Conservation (phyloP, 1,139 yeast species). For the Magnusiomyces suaveolens region DNA sequence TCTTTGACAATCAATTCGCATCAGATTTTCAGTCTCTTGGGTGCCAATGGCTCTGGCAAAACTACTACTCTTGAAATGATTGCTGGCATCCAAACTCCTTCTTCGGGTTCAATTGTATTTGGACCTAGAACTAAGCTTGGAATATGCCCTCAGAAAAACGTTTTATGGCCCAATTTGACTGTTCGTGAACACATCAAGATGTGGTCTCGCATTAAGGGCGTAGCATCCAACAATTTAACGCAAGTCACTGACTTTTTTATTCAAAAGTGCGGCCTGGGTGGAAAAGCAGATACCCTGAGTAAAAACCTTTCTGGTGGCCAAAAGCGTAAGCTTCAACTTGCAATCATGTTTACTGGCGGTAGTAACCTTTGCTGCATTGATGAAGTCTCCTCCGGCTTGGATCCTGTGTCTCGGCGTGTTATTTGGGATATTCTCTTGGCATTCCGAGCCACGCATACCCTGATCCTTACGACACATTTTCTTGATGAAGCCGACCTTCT, state of each 20-base stretch:
- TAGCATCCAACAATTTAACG: slow-evolving; percentile 13
- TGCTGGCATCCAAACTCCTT: slow-evolving; percentile 29
- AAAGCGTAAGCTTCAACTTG: slow-evolving; percentile 80
- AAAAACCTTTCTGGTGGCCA: slow-evolving; percentile 72
- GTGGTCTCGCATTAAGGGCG: slow-evolving; percentile 31
- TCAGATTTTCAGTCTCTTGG: slow-evolving; percentile 31
- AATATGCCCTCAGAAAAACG: slow-evolving; percentile 34
- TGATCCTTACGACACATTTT: slow-evolving; percentile 33
- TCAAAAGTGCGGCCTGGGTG: slow-evolving; percentile 27
- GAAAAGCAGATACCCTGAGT: slow-evolving; percentile 21
- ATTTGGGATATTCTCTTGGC: slow-evolving; percentile 33
- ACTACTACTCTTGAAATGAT: slow-evolving; percentile 34
- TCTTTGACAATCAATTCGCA: slow-evolving; percentile 24
- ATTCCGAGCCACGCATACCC: slow-evolving; percentile 26
- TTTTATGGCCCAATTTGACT: slow-evolving; percentile 32
- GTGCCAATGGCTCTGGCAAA: slow-evolving; percentile 36
- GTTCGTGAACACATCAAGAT: slow-evolving; percentile 30
- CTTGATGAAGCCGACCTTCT: slow-evolving; percentile 34
- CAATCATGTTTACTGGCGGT: slow-evolving; percentile 37
- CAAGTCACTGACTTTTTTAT: slow-evolving; percentile 19
- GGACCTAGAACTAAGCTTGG: slow-evolving; percentile 28
- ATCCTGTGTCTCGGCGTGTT: slow-evolving; percentile 32
- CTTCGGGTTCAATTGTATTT: slow-evolving; percentile 25
- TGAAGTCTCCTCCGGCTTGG: slow-evolving; percentile 34
- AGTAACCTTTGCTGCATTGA: slow-evolving; percentile 33